Conservation (phyloP, 1,139 yeast species). For the Candida pseudoviswanathii region DNA sequence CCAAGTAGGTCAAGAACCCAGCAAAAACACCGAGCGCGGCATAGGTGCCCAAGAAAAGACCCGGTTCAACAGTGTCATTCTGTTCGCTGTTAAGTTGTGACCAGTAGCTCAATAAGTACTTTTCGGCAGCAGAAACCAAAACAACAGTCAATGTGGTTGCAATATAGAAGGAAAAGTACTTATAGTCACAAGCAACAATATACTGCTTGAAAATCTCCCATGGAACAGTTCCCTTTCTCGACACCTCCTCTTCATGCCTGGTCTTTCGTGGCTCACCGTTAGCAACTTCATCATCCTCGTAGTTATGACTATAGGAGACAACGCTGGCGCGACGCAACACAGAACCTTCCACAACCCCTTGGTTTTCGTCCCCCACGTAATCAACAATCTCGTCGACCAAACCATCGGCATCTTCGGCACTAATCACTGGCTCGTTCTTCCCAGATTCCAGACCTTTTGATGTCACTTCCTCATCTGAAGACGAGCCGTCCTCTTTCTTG, state of each 20-base stretch:
- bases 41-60: constrained; percentile 28
- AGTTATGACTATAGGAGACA: constrained; percentile 25
- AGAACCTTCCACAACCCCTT: constrained; percentile 14
- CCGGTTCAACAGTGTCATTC: constrained; percentile 25
- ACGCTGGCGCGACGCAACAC: constrained; percentile 24
- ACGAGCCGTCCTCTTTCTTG: constrained; percentile 10
- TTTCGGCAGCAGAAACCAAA: constrained; percentile 28
- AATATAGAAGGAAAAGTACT: constrained; percentile 28
- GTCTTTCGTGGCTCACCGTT: constrained; percentile 23
- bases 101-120: constrained; percentile 39
- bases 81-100: constrained; percentile 33
- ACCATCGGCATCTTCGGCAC: no score
- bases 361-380: constrained; percentile 29
- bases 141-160: constrained; percentile 22
- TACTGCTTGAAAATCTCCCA: constrained; percentile 35
- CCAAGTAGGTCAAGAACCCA: constrained; percentile 28
- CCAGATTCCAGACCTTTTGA: no score
- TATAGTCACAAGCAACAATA: constrained; percentile 37
- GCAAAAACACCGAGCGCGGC: constrained; percentile 30
- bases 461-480: constrained; percentile 24
- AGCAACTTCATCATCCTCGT: constrained; percentile 20
- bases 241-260: constrained; percentile 32
- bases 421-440: no score
- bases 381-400: constrained; percentile 19
- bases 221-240: constrained; percentile 35